phyloP scores from a whole-genome alignment of 768 basidiomycete species.

The Amanita rimosa region DNA sequence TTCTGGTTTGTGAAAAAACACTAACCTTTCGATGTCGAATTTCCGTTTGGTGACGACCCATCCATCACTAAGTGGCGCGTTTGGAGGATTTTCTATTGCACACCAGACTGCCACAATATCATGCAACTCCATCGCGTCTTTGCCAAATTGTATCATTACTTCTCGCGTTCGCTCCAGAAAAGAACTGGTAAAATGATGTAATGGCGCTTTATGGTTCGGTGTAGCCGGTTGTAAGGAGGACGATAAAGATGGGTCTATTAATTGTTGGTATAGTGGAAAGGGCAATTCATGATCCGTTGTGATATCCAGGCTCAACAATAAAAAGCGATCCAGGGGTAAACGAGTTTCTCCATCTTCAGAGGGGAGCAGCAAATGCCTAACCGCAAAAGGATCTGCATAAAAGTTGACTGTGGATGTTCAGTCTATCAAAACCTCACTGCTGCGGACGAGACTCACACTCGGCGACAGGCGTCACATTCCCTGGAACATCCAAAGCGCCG shows the following conservation, averaged over 20 bases:
- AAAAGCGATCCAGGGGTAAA: slow-evolving; percentile 54
- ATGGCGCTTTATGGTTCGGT: slow-evolving; percentile 36
- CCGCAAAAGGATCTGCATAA: slow-evolving; percentile 82
- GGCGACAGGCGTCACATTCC: slow-evolving; percentile 71
- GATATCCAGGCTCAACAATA: slow-evolving; percentile 71
- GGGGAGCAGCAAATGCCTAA: slow-evolving; percentile 51
- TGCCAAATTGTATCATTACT: slow-evolving; percentile 70
- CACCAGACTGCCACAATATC: slow-evolving; percentile 89
- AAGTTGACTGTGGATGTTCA: slow-evolving; percentile 53
- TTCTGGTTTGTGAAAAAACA: background rate
- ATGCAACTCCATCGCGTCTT: slow-evolving; percentile 83
- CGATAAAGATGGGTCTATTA: slow-evolving; percentile 53
- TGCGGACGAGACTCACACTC: slow-evolving; percentile 50
- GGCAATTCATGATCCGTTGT: slow-evolving; percentile 73
- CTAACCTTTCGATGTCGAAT: slow-evolving; percentile 63
- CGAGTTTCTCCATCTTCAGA: slow-evolving; percentile 20
- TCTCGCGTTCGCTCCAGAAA: slow-evolving; percentile 67
- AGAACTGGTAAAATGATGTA: slow-evolving; percentile 70
- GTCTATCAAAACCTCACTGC: background rate
- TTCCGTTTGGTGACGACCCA: slow-evolving; percentile 45
- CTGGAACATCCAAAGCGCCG: slow-evolving; percentile 86
- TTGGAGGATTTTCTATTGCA: slow-evolving; percentile 60
- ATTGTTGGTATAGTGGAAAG: slow-evolving; percentile 47
- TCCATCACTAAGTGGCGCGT: slow-evolving; percentile 25
- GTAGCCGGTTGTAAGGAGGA: slow-evolving; percentile 37